Evolutionary conservation across 1,284 basidiomycete species (phyloP).

Genomic region (Mycena citricolor): DNA sequence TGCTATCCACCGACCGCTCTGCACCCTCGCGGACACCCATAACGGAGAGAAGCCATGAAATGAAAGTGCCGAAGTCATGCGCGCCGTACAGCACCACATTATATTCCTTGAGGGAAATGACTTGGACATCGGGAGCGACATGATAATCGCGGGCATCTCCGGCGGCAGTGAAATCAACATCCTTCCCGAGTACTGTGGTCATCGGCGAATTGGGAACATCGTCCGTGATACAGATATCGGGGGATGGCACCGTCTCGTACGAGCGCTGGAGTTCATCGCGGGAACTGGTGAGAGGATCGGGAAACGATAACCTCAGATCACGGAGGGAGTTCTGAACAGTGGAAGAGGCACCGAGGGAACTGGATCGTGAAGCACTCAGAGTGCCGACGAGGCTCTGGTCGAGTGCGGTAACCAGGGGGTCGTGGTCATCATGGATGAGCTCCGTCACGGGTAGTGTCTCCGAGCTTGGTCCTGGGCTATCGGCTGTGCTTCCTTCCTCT

Average conservation of each 20-base stretch:
- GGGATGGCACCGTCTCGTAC: slow-evolving; percentile 43
- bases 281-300: slow-evolving; percentile 71
- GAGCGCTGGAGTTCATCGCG: slow-evolving; percentile 55
- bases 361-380: slow-evolving; percentile 66
- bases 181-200: slow-evolving; percentile 16
- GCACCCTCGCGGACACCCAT: background rate
- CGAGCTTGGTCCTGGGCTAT: slow-evolving; percentile 29
- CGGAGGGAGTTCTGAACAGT: slow-evolving; percentile 58
- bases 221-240: slow-evolving; percentile 22
- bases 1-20: too few relatives aligned
- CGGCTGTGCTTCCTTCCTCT: slow-evolving; percentile 42
- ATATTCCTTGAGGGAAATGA: too few relatives aligned
- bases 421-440: too few relatives aligned
- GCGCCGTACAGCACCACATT: too few relatives aligned
- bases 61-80: too few relatives aligned
- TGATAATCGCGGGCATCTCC: too few relatives aligned
- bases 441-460: slow-evolving; percentile 69
- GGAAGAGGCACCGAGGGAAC: slow-evolving; percentile 47
- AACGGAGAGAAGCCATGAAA: too few relatives aligned
- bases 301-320: slow-evolving; percentile 74
- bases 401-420: too few relatives aligned
- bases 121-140: too few relatives aligned
- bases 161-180: too few relatives aligned
- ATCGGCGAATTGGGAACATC: slow-evolving; percentile 20
- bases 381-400: slow-evolving; percentile 80